Evolutionary conservation across 2,329 filamentous ascomycete species (phyloP).

Genomic region (Fusarium pininemorale): DNA sequence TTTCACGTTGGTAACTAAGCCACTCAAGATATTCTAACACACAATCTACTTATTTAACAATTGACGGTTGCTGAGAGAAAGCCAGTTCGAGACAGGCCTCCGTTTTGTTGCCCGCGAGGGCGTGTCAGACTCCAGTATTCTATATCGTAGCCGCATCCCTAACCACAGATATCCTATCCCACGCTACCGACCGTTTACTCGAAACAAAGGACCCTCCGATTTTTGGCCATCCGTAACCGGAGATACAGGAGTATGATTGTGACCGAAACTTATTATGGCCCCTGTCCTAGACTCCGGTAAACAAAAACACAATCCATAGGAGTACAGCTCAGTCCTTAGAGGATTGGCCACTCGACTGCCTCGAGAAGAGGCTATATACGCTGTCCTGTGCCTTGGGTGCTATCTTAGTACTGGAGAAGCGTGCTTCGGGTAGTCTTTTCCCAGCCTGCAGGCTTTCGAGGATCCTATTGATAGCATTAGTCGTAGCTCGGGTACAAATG

Average conservation of each 20-base stretch:
- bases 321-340: conserved; percentile 2
- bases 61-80: not conserved
- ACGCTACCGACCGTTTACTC: not conserved
- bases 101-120: not conserved
- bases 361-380: conserved; percentile 63
- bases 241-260: not conserved
- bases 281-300: not conserved
- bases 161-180: not conserved
- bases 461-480: conserved; percentile 62
- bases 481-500: not conserved
- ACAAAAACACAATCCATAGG: not conserved
- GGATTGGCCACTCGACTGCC: conserved; percentile 8
- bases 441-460: conserved; percentile 84
- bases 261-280: not conserved
- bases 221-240: not conserved
- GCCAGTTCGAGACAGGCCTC: not conserved
- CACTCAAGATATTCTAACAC: not conserved
- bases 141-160: not conserved
- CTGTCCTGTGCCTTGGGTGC: conserved; percentile 70
- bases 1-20: not conserved
- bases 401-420: conserved; percentile 72
- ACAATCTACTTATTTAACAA: not conserved
- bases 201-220: not conserved
- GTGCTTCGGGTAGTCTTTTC: conserved; percentile 77
- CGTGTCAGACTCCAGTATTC: not conserved